phyloP scores from a whole-genome alignment of 2,329 filamentous ascomycete species.

The Shiraia bambusicola region DNA sequence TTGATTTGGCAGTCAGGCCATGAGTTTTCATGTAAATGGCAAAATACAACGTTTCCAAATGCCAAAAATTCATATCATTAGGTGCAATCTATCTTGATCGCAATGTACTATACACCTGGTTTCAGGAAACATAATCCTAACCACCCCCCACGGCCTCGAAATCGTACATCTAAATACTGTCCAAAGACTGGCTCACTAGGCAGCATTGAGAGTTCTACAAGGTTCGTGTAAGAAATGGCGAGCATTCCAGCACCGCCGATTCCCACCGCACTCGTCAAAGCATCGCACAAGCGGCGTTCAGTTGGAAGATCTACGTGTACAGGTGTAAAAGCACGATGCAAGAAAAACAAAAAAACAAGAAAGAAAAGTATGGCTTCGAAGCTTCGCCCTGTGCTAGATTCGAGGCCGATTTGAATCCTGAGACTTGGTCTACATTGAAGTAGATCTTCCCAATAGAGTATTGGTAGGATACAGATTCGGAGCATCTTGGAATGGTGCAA shows the following conservation, averaged over 20 bases:
- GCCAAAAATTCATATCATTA: no score
- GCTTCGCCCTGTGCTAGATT: background rate
- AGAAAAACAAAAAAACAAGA: background rate
- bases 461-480: background rate
- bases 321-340: background rate
- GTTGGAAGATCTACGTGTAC: constrained; percentile 8
- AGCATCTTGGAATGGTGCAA: background rate
- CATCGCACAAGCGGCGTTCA: constrained; percentile 6
- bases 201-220: background rate
- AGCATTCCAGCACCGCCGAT: constrained; percentile 28
- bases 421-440: background rate
- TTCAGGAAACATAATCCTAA: background rate
- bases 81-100: background rate
- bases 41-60: no score
- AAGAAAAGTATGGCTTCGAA: background rate
- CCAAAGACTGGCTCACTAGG: background rate
- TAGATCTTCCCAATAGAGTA: background rate
- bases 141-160: background rate
- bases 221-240: constrained; percentile 11
- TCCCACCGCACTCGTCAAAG: constrained; percentile 4
- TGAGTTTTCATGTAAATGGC: no score
- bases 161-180: constrained; percentile 1
- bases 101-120: constrained; percentile 5
- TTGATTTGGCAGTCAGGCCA: no score
- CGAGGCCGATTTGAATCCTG: background rate